Base-by-base conservation (phyloP, 495 filamentous ascomycete genomes). In the Xylaria longipes region DNA sequence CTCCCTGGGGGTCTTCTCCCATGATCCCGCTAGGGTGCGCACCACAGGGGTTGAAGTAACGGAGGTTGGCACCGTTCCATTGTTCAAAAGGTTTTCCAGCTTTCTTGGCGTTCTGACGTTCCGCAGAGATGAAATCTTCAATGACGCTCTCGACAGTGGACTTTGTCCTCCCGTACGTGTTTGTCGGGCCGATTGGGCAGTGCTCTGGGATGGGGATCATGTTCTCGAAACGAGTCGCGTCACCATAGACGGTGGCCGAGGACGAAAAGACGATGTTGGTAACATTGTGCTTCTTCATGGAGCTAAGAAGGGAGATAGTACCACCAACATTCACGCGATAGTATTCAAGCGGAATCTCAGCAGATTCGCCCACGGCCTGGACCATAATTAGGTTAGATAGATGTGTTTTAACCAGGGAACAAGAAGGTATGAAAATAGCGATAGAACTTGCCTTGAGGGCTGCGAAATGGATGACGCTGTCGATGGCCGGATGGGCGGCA, bases 131-230 rank as follows among this genome's bases (percentile, higher is more conserved):
- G 74, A 93, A 89, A 81, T 99, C 97, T 64, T 91, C 93, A 80
- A 98, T 98, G 80, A 97, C 89, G 74, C 79, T 87, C 86, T 99
- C 96, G 69, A 97, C 93, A 73, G 90, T 92, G 80, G 91, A 88
- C 87, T 99, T 99, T 65, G 96, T 98, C 80, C 92, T 92, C 43
- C 96, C 96, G 83, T 99, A 99, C 15, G 96, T 93, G 87, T 98
- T 99, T 65, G 95, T 99, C 27, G 96, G 94, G 54, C 93, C 94
- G 73, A 97, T 92, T 54, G 96, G 96, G 87, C 96, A 99, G 78
- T 93, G 84, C 84, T 99, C 96, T 43, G 97, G 96, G 78, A 99
- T 99, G 74, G 96, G 96, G 75, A 99, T 98, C 97, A 99, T 98
- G 85, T 97, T 91, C 75, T 91, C 90, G 83, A 97, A 92, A 81